Percentiles rank a stretch among this genome's conserved stretches.
These are phyloP conservation scores for Fusarium oligoseptatum DNA, from an alignment of 2,329 filamentous ascomycete genomes.

Conservation along the genomic window DNA sequence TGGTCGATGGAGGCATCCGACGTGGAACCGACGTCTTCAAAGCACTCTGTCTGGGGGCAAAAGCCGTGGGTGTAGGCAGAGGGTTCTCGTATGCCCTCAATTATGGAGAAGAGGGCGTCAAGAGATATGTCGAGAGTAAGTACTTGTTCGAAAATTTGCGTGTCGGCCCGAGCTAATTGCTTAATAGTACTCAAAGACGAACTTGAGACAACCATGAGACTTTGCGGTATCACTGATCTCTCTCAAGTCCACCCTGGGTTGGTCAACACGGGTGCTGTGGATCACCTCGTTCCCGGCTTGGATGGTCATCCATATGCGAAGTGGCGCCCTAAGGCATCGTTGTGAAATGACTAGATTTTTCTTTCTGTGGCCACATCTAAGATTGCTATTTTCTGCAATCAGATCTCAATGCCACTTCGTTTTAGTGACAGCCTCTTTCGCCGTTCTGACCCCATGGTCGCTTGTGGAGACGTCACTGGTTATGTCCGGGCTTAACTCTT, in stretches of 20 bases:
- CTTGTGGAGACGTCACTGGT: too few relatives aligned
- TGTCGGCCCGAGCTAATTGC: neutral
- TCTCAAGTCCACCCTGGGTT: slow-evolving; percentile 9
- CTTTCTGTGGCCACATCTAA: neutral
- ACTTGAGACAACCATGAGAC: slow-evolving; percentile 74
- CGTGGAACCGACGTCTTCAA: slow-evolving; percentile 77
- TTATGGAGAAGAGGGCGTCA: slow-evolving; percentile 71
- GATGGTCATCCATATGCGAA: slow-evolving; percentile 7
- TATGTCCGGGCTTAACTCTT: neutral
- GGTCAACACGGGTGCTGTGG: slow-evolving; percentile 4
- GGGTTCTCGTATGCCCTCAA: slow-evolving; percentile 71
- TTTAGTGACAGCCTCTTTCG: too few relatives aligned
- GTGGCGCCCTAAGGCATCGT: neutral
- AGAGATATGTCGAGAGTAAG: slow-evolving; percentile 66
- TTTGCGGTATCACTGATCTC: slow-evolving; percentile 47
- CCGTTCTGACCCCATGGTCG: too few relatives aligned
- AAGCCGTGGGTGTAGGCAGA: slow-evolving; percentile 72
- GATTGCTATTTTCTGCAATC: neutral
- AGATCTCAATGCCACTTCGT: too few relatives aligned
- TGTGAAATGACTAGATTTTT: neutral
- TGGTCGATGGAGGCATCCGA: slow-evolving; percentile 74
- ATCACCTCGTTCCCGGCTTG: slow-evolving; percentile 3
- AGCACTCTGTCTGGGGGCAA: slow-evolving; percentile 74
- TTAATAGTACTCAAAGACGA: slow-evolving; percentile 64
- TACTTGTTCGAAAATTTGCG: slow-evolving; percentile 15